Evolutionary conservation across 352 stramenopile species (phyloP).

Genomic region (Globisporangium cystogenes): DNA sequence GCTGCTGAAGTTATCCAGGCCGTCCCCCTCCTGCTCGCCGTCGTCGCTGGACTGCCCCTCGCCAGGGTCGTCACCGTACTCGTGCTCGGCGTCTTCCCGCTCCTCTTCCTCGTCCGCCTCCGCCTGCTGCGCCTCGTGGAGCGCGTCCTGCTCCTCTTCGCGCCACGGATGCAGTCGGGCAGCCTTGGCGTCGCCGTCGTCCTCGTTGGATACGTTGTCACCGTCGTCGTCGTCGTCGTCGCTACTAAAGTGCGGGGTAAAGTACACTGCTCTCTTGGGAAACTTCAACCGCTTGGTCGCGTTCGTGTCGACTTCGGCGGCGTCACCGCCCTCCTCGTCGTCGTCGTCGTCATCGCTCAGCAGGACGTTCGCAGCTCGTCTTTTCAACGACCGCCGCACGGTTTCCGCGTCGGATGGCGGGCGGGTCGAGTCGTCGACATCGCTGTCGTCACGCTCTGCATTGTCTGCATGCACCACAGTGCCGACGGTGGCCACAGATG

Average conservation of each 20-base stretch:
- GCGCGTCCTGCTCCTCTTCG: conserved; percentile 21
- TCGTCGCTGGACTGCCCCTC: conserved; percentile 1
- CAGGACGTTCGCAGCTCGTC: neutral
- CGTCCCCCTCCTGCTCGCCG: conserved; percentile 14
- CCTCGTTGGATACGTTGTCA: neutral
- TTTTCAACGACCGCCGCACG: neutral
- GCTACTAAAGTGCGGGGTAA: conserved; percentile 14
- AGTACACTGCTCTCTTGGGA: neutral
- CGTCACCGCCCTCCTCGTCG: conserved; percentile 6
- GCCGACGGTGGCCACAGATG: neutral
- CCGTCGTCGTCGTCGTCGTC: conserved; percentile 12
- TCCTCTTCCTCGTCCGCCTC: conserved; percentile 16
- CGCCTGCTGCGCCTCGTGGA: conserved; percentile 14
- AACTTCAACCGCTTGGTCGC: conserved; percentile 2
- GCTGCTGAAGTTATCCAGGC: neutral
- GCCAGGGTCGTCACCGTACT: conserved; percentile 4
- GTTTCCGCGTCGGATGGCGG: neutral
- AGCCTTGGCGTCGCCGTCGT: conserved; percentile 13
- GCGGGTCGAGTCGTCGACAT: neutral
- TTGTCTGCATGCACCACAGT: neutral
- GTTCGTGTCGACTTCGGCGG: conserved; percentile 1
- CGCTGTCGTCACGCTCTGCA: neutral
- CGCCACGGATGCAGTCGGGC: conserved; percentile 11
- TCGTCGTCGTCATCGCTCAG: conserved; percentile 12
- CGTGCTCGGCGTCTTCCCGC: neutral